Evolutionary conservation across 768 basidiomycete genomes (phyloP).

Genomic region (Udeniomyces megalosporus): DNA sequence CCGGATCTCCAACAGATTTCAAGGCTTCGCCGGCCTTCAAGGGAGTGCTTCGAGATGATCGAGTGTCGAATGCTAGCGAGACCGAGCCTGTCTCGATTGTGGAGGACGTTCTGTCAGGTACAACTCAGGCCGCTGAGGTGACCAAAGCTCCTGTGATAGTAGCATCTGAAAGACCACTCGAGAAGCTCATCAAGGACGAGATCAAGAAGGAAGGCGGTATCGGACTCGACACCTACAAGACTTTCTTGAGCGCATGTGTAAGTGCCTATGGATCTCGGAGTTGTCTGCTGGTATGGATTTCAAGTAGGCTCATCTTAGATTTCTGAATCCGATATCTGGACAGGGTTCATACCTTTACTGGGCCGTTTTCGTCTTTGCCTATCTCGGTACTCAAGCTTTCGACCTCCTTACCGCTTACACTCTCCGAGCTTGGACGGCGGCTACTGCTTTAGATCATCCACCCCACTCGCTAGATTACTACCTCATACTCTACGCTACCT

Average conservation of each 20-base stretch:
- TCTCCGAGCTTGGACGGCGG: slow-evolving; percentile 23
- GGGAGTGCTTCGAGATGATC: background rate
- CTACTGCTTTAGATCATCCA: slow-evolving; percentile 14
- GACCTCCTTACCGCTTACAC: slow-evolving; percentile 17
- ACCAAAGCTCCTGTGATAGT: too few species aligned
- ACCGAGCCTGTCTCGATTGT: slow-evolving; percentile 31
- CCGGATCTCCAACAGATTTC: background rate
- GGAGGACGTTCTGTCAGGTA: slow-evolving; percentile 36
- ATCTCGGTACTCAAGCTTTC: slow-evolving; percentile 15
- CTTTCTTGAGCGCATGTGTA: slow-evolving; percentile 2
- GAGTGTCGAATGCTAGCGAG: slow-evolving; percentile 37
- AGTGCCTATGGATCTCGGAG: background rate
- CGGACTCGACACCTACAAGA: slow-evolving; percentile 41
- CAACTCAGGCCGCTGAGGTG: too few species aligned
- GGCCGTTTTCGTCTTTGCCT: slow-evolving; percentile 19
- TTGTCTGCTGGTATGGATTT: too few species aligned
- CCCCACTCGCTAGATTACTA: slow-evolving; percentile 16
- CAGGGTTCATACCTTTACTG: slow-evolving; percentile 25
- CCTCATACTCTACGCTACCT: slow-evolving; percentile 18
- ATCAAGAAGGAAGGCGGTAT: slow-evolving; percentile 43
- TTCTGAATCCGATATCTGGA: background rate
- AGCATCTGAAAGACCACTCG: too few species aligned
- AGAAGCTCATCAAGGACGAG: slow-evolving; percentile 23
- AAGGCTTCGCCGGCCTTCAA: background rate
- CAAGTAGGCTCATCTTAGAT: too few species aligned